These are phyloP conservation scores for Diaporthe vexans DNA, from an alignment of 2,329 filamentous ascomycete species.

Conservation along the genomic window DNA sequence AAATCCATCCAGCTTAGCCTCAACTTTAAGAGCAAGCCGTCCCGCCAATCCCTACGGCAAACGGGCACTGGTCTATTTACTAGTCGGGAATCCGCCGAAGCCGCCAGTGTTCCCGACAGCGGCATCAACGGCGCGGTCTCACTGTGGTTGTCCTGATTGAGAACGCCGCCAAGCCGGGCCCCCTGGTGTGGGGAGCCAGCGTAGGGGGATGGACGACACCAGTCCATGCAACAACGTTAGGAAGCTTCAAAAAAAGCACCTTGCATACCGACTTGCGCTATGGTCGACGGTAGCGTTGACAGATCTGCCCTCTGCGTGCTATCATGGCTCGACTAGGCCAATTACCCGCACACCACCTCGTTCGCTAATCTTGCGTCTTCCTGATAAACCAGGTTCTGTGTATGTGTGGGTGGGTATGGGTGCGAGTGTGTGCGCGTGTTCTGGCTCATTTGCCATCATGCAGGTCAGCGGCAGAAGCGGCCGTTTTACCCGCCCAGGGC, in stretches of 20 bases:
- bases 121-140: conserved; percentile 18
- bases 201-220: background rate
- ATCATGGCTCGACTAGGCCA: background rate
- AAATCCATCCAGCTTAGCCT: conserved; percentile 32
- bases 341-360: conserved; percentile 7
- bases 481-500: conserved; percentile 36
- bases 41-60: conserved; percentile 18
- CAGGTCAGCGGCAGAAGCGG: conserved; percentile 22
- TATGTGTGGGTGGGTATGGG: background rate
- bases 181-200: conserved; percentile 6
- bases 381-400: background rate
- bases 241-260: conserved; percentile 9
- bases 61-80: conserved; percentile 14
- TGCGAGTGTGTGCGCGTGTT: background rate
- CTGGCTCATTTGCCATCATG: conserved; percentile 25
- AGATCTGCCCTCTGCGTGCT: conserved; percentile 2
- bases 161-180: conserved; percentile 18
- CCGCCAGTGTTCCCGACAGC: conserved; percentile 9
- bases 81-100: conserved; percentile 30
- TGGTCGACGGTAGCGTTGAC: conserved; percentile 7
- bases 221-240: background rate
- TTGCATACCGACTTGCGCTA: conserved; percentile 5
- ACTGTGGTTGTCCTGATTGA: background rate
- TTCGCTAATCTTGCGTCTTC: background rate
- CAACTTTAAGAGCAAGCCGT: conserved; percentile 25